phyloP scores from a whole-genome alignment of 495 filamentous ascomycete genomes.

The Bombardia bombarda region DNA sequence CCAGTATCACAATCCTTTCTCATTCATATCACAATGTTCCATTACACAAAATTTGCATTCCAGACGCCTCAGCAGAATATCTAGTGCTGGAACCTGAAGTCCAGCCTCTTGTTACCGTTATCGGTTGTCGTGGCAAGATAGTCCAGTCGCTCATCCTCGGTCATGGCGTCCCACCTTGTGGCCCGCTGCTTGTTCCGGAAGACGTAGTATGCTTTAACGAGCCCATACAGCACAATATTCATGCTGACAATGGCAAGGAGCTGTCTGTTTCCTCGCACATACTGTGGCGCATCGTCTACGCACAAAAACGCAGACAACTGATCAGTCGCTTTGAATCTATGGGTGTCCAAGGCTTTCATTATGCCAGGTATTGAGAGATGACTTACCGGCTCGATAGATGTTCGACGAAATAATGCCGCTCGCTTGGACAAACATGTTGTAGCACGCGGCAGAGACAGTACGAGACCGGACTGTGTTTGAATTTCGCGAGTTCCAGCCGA shows the following conservation, averaged over 20 bases:
- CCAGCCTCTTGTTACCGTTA: slow-evolving; percentile 66
- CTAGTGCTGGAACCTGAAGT: slow-evolving; percentile 44
- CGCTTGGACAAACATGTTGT: slow-evolving; percentile 62
- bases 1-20: too few relatives aligned
- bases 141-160: slow-evolving; percentile 46
- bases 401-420: slow-evolving; percentile 55
- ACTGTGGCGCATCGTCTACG: slow-evolving; percentile 49
- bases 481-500: slow-evolving; percentile 57
- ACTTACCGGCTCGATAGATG: slow-evolving; percentile 47
- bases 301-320: too few relatives aligned
- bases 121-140: slow-evolving; percentile 63
- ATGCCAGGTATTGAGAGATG: slow-evolving; percentile 14
- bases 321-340: background rate
- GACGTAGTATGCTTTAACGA: slow-evolving; percentile 56
- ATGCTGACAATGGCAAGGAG: slow-evolving; percentile 48
- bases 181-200: slow-evolving; percentile 43
- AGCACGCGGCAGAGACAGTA: slow-evolving; percentile 49
- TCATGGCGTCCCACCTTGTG: slow-evolving; percentile 54
- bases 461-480: slow-evolving; percentile 49
- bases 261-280: slow-evolving; percentile 54
- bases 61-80: too few relatives aligned
- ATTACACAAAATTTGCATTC: too few relatives aligned
- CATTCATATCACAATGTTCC: too few relatives aligned
- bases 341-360: slow-evolving; percentile 37
- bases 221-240: slow-evolving; percentile 49